Evolutionary conservation across 495 filamentous ascomycete genomes (phyloP), one percentile per base, ranked within the genome.

Genomic region (Cryomyces minteri): DNA sequence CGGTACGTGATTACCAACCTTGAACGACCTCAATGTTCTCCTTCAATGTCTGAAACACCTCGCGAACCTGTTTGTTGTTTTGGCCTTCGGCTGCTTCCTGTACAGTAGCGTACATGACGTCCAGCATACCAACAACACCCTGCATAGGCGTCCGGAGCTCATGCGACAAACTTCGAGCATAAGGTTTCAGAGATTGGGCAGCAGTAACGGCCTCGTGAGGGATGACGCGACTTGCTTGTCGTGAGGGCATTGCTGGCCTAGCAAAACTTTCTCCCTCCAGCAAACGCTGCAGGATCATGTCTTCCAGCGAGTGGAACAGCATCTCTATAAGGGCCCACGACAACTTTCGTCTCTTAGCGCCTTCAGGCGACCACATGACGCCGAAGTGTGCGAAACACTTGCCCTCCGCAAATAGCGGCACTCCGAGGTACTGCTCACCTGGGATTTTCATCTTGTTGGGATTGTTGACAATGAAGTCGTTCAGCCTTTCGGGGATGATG

Each of bases 71-170:
- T 10, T 69, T 52, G 41, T 72, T 68, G 5, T 62, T 63, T 53
- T 72, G 69, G 34, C 60, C 65, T 48, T 75, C 72, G 30, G 77
- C 70, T 5, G 77, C 78, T 53, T 88, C 82, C 32, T 80, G 66
- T 6, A 86, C 77, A 2, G 77, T 84, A 7, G 80, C 77, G 55
- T 84, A 77, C 82, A 88, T 86, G 40, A 88, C 77, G 64, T 88
- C 82, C 31, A 88, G 63, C 82, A 86, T 86, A 5, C 82, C 82
- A 5, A 88, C 80, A 33, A 88, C 79, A 12, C 82, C 82, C 58
- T 88, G 82, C 82, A 88, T 88, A 1, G 82, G 82, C 7, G 82
- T 88, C 46, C 83, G 69, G 12, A 88, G 62, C 58, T 88, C 82
- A 51, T 88, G 82, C 0, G 82, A 88, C 44, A 88, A 59, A 54